phyloP scores from a whole-genome alignment of 2,329 filamentous ascomycete genomes.

The Lachnellula suecica region DNA sequence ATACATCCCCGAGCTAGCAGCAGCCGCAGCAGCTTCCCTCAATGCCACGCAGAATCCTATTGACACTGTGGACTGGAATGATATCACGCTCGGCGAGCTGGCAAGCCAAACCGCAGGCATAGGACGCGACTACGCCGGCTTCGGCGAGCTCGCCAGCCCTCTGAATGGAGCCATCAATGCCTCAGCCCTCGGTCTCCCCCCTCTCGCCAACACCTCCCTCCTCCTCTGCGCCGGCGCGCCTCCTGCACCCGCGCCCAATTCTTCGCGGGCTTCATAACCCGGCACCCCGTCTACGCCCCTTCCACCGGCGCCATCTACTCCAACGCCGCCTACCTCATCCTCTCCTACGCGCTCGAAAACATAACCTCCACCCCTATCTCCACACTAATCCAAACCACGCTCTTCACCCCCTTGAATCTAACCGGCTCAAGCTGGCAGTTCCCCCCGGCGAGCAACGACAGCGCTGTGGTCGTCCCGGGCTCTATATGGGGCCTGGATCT shows the following conservation, averaged over 20 bases:
- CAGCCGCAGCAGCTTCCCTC: neutral
- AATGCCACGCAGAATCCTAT: slow-evolving; percentile 1
- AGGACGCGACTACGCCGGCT: too few species aligned
- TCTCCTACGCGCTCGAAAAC: slow-evolving; percentile 4
- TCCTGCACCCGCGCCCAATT: too few species aligned
- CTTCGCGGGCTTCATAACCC: neutral
- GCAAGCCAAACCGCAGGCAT: slow-evolving; percentile 16
- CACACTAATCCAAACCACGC: neutral
- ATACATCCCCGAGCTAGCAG: slow-evolving; percentile 38
- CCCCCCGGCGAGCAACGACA: neutral
- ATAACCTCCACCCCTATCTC: slow-evolving; percentile 2
- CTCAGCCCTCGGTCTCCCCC: too few species aligned
- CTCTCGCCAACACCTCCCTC: too few species aligned
- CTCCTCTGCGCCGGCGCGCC: too few species aligned
- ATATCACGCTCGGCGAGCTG: slow-evolving; percentile 17
- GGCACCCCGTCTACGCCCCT: slow-evolving; percentile 5
- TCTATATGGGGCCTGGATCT: slow-evolving; percentile 1
- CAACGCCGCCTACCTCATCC: slow-evolving; percentile 5
- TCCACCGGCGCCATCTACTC: slow-evolving; percentile 1
- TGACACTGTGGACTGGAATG: slow-evolving; percentile 10
- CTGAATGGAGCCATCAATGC: too few species aligned
- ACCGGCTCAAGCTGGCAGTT: slow-evolving; percentile 2
- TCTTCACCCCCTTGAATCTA: too few species aligned
- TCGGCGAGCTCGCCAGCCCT: too few species aligned
- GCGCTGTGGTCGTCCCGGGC: too few species aligned